A percentile compares a stretch with the other conserved stretches of the same genome.
phyloP scores from a whole-genome alignment of 257 asterid species.

The Solanum acaule region DNA sequence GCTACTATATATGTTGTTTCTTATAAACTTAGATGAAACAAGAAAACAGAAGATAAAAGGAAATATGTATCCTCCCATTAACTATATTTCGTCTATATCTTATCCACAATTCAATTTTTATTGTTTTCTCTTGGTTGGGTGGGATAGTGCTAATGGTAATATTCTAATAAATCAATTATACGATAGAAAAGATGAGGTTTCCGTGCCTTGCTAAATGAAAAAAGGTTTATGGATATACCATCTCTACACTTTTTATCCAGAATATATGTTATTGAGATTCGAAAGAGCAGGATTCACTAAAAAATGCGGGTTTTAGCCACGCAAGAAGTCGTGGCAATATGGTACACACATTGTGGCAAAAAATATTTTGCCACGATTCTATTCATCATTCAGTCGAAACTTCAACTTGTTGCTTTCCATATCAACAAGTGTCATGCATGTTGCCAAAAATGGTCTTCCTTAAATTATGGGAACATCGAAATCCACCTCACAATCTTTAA shows the following conservation, averaged over 20 bases:
- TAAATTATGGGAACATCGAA: too few species aligned
- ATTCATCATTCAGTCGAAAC: too few species aligned
- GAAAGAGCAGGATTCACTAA: neutral
- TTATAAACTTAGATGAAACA: neutral
- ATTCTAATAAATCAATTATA: neutral
- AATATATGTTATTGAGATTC: neutral
- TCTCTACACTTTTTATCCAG: neutral
- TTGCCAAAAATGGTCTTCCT: too few species aligned
- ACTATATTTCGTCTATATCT: neutral
- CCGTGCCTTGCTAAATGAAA: neutral
- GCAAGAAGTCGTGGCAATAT: too few species aligned
- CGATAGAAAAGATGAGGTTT: too few species aligned
- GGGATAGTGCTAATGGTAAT: too few species aligned
- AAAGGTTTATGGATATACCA: neutral
- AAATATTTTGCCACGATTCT: too few species aligned
- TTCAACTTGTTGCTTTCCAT: too few species aligned
- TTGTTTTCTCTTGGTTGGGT: neutral
- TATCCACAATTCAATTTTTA: neutral
- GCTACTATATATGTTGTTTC: neutral
- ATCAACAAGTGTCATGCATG: too few species aligned
- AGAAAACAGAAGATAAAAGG: neutral
- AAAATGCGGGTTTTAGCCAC: too few species aligned
- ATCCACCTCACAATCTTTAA: too few species aligned
- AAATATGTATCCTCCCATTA: neutral
- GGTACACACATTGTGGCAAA: too few species aligned